Conservation (phyloP, 306 rosid genomes). For the Vicia faba region DNA sequence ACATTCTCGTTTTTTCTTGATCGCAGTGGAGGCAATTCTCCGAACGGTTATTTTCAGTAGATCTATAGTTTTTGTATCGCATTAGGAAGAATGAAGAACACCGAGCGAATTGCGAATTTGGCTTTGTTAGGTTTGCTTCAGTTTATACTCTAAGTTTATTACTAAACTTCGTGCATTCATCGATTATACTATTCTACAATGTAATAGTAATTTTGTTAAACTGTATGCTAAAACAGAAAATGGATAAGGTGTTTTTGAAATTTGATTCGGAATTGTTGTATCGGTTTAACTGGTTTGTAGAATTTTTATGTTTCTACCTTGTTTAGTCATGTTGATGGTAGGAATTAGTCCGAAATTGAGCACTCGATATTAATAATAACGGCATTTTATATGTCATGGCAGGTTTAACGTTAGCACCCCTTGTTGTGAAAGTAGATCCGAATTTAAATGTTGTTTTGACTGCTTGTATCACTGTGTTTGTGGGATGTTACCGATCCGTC, state of each 20-base stretch:
- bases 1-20: slow-evolving; percentile 32
- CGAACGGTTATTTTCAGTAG: slow-evolving; percentile 37
- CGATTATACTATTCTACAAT: neutral
- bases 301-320: neutral
- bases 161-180: neutral
- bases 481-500: slow-evolving; percentile 96
- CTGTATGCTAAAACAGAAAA: neutral
- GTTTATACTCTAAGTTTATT: neutral
- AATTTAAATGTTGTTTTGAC: slow-evolving; percentile 87
- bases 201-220: slow-evolving; percentile 6
- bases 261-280: slow-evolving; percentile 19
- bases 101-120: slow-evolving; percentile 81
- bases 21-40: slow-evolving; percentile 54
- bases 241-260: neutral
- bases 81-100: slow-evolving; percentile 64
- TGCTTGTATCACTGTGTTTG: slow-evolving; percentile 84
- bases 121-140: slow-evolving; percentile 72
- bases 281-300: neutral
- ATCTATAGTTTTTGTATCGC: slow-evolving; percentile 38
- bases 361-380: neutral
- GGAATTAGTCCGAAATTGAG: neutral
- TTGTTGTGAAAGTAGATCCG: slow-evolving; percentile 84
- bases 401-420: slow-evolving; percentile 96
- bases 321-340: no score
- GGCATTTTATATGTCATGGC: slow-evolving; percentile 37